Percentiles rank a stretch among this genome's conserved stretches.
These are phyloP conservation scores for Knoxdaviesia capensis DNA, from an alignment of 2,329 filamentous ascomycete species.

Conservation along the genomic window DNA sequence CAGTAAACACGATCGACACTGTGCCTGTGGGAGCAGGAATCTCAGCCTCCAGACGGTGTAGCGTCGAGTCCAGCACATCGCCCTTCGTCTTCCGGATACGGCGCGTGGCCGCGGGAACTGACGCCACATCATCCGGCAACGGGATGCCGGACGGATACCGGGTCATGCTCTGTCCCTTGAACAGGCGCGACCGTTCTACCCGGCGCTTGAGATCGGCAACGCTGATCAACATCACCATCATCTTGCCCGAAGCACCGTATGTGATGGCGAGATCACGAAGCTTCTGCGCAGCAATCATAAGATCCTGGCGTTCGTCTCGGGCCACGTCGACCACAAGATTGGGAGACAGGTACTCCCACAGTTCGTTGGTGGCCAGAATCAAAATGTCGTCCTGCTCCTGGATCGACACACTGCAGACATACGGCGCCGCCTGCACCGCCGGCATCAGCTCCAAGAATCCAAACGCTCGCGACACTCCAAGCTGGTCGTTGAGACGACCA, in stretches of 20 bases:
- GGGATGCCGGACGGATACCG: conserved; percentile 48
- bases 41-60: conserved; percentile 73
- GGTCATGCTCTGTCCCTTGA: conserved; percentile 68
- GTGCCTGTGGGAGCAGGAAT: conserved; percentile 82
- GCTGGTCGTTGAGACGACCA: conserved; percentile 76
- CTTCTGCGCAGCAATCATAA: conserved; percentile 92
- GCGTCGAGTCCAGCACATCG: conserved; percentile 61
- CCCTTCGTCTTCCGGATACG: conserved; percentile 43
- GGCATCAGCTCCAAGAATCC: conserved; percentile 88
- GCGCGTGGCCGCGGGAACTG: conserved; percentile 31
- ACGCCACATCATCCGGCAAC: conserved; percentile 47
- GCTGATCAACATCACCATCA: conserved; percentile 98
- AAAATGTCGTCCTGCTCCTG: conserved; percentile 87
- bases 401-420: conserved; percentile 59
- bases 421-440: conserved; percentile 75
- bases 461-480: conserved; percentile 86
- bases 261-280: conserved; percentile 87
- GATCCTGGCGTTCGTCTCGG: conserved; percentile 63
- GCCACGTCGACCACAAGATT: conserved; percentile 85
- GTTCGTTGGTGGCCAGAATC: conserved; percentile 70
- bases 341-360: conserved; percentile 87
- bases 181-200: conserved; percentile 48
- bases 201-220: conserved; percentile 78
- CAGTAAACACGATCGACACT: conserved; percentile 87
- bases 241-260: conserved; percentile 82